Base-by-base conservation (phyloP, 352 stramenopile genomes). In the Thraustochytrium striatum region DNA sequence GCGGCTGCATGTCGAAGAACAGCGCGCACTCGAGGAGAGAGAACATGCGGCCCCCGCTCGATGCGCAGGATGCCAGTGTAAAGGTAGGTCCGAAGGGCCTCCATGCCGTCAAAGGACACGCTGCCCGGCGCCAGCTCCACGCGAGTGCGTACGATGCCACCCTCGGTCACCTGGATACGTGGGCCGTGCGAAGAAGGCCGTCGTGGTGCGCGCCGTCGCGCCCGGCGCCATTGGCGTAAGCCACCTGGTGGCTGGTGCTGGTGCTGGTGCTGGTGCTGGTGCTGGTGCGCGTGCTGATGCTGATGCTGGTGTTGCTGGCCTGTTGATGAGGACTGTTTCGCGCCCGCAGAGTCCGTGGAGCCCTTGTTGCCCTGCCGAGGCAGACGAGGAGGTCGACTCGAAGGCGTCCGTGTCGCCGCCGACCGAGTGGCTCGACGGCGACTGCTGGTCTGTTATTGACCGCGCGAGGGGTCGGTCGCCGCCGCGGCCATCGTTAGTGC, bases 1-100 rank as follows among this genome's bases (percentile, higher is more conserved):
- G 65, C 7, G 65, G 65, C 50, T 75, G 65, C 7, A 75, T 61
- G 52, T 75, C 65, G 3, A 75, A 38, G 19, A 75, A 55, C 13
- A 61, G 25, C 5, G 65, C 65, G 3, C 43, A 25, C 8, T 75
- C 32, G 28, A 75, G 65, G 25, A 75, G 41, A 21, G 65, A 32
- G 7, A 43, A 16, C 65, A 75, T 61, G 16, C 41, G 30, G 41
- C 61, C 52, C 41, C 41, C 41, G 61, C 65, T n/a, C 0, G 19
- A 75, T 47, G 35, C 61, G 43, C 33, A 75, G 30, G 32, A 75
- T 75, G 21, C 65, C 65, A n/a, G 65, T 75, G 32, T 75, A 75
- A 30, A 75, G 65, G 65, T 75, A 75, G 41, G 52, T 62, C 41
- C 65, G 65, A 9, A 75, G 41, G 39, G 65, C 25, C 21, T 41